phyloP scores from a whole-genome alignment of 2,329 filamentous ascomycete genomes.

The Fusarium cicatricum region DNA sequence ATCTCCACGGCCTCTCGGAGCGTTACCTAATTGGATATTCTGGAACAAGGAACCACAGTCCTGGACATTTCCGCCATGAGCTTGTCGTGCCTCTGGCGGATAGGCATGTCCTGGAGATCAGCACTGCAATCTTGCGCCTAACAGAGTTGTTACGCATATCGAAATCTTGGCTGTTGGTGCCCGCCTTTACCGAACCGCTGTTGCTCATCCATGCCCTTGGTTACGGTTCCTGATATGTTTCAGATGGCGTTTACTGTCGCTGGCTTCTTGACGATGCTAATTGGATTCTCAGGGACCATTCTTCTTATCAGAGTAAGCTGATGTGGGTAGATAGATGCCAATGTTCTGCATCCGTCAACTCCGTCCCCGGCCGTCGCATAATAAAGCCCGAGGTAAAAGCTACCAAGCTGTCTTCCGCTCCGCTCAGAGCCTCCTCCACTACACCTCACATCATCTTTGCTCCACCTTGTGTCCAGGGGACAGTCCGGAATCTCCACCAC shows the following conservation, averaged over 20 bases:
- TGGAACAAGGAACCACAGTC: not conserved
- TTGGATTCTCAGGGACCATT: no score
- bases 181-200: not conserved
- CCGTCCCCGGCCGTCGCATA: no score
- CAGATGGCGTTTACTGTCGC: no score
- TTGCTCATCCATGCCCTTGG: no score
- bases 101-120: not conserved
- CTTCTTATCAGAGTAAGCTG: no score
- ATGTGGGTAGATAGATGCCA: no score
- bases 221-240: no score
- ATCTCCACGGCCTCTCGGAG: not conserved
- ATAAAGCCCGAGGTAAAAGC: no score
- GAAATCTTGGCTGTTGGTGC: slow-evolving; percentile 2
- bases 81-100: slow-evolving; percentile 1
- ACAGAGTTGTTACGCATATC: slow-evolving; percentile 11
- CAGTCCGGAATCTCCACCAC: slow-evolving; percentile 30
- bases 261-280: no score
- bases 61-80: not conserved
- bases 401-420: not conserved
- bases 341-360: no score
- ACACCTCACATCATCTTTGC: slow-evolving; percentile 28
- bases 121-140: slow-evolving; percentile 19
- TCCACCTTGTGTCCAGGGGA: slow-evolving; percentile 28
- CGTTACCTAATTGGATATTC: slow-evolving; percentile 20
- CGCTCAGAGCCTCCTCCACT: slow-evolving; percentile 9